Evolutionary conservation across 2,329 filamentous ascomycete genomes (phyloP).

Genomic region (Colletotrichum lentis): DNA sequence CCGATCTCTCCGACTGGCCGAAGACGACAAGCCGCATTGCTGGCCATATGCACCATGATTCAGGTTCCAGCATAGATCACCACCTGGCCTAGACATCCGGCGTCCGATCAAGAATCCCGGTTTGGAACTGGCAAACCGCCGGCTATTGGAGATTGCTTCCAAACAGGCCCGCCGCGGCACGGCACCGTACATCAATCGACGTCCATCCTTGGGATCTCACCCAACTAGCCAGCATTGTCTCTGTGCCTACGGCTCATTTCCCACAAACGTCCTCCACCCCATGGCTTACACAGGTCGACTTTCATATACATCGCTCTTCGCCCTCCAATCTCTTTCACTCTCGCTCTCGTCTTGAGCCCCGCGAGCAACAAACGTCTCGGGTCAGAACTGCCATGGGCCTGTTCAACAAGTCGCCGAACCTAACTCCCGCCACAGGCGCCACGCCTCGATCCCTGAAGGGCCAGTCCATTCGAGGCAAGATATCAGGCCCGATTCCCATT

Average conservation of each 20-base stretch:
- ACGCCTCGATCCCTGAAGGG: constrained; percentile 47
- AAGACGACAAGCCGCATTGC: constrained; percentile 45
- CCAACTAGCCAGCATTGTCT: constrained; percentile 22
- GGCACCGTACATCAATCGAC: constrained; percentile 29
- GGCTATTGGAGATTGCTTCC: constrained; percentile 11
- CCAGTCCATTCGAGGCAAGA: constrained; percentile 65
- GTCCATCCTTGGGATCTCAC: constrained; percentile 16
- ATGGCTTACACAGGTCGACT: constrained; percentile 34
- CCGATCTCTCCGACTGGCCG: constrained; percentile 16
- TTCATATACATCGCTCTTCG: constrained; percentile 35
- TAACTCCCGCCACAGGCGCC: constrained; percentile 51
- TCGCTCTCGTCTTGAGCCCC: constrained; percentile 22
- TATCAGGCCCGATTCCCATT: constrained; percentile 69
- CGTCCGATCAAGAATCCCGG: constrained; percentile 32
- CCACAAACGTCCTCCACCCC: constrained; percentile 5
- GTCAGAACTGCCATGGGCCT: constrained; percentile 47
- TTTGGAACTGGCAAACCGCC: constrained; percentile 5
- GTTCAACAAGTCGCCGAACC: constrained; percentile 56
- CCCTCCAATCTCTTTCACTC: constrained; percentile 11
- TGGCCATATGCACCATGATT: constrained; percentile 46
- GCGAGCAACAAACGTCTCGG: constrained; percentile 18
- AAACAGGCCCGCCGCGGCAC: constrained; percentile 26
- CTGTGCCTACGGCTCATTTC: constrained; percentile 23
- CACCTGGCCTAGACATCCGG: constrained; percentile 33
- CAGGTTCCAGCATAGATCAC: constrained; percentile 41